A percentile compares a stretch with the other conserved stretches of the same genome.
These are phyloP conservation scores for Protomyces pachydermus DNA, from an alignment of 1,139 yeast species.

Conservation along the genomic window DNA sequence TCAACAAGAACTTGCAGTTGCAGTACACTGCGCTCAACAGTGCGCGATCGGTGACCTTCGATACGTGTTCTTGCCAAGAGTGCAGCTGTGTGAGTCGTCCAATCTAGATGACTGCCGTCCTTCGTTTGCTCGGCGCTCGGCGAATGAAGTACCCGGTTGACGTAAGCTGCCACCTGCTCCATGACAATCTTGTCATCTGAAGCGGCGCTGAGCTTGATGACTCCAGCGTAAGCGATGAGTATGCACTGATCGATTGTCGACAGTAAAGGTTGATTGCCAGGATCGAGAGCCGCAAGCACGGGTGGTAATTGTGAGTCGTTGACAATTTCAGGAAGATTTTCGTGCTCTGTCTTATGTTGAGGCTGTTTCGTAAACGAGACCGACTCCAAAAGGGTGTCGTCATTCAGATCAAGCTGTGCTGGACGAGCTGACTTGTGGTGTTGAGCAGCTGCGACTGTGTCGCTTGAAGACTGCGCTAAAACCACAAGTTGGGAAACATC, in stretches of 20 bases:
- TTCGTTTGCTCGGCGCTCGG: constrained; percentile 1
- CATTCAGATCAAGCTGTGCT: constrained; percentile 47
- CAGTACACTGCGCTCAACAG: constrained; percentile 87
- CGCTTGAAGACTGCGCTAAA: constrained; percentile 50
- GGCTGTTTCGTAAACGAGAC: constrained; percentile 41
- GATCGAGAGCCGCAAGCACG: constrained; percentile 54
- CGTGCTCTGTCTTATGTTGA: background rate
- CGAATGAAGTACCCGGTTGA: constrained; percentile 58
- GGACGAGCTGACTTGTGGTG: constrained; percentile 26
- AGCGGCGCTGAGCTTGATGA: constrained; percentile 52
- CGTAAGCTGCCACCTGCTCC: constrained; percentile 74
- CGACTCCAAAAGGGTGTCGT: constrained; percentile 73
- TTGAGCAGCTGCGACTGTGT: constrained; percentile 37
- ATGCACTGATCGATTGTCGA: constrained; percentile 68
- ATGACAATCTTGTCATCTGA: constrained; percentile 49
- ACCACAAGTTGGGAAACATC: constrained; percentile 72
- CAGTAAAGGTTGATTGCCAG: constrained; percentile 74
- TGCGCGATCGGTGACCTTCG: constrained; percentile 74
- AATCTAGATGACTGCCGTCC: constrained; percentile 44
- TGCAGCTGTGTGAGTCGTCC: constrained; percentile 77
- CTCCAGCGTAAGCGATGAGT: constrained; percentile 60
- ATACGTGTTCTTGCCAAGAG: constrained; percentile 84
- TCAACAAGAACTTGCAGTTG: constrained; percentile 92
- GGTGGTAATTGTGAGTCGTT: constrained; percentile 54
- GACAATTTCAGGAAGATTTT: constrained; percentile 1